A percentile compares a stretch with the other conserved stretches of the same genome.
These are phyloP conservation scores for Tetracladium setigerum DNA, from an alignment of 495 filamentous ascomycete genomes.

Conservation along the genomic window DNA sequence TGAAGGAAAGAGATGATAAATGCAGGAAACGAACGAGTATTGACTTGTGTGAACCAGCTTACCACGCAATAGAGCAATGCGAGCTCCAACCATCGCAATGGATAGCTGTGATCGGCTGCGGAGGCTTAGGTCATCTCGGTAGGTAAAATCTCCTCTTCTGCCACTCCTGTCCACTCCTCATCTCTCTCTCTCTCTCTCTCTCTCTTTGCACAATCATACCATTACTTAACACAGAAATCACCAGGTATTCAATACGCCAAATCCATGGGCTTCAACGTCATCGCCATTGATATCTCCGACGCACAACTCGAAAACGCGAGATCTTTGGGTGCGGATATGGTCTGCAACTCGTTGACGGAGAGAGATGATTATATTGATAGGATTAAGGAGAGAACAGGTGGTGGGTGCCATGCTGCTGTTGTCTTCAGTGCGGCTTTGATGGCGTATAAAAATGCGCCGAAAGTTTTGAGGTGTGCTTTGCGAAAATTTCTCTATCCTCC, in stretches of 20 bases:
- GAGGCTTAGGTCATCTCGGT: conserved; percentile 8
- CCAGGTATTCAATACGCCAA: conserved; percentile 20
- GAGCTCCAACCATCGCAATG: conserved; percentile 27
- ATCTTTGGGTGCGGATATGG: conserved; percentile 1
- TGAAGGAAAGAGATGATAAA: too few species aligned
- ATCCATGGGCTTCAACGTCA: conserved; percentile 9
- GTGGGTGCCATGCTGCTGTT: conserved; percentile 6
- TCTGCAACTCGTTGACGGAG: conserved; percentile 10
- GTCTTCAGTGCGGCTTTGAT: conserved; percentile 20
- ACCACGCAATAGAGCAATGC: conserved; percentile 30
- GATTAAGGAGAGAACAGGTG: conserved; percentile 4
- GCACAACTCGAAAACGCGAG: conserved; percentile 7
- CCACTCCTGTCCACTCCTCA: too few species aligned
- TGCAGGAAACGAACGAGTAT: too few species aligned
- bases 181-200: too few species aligned
- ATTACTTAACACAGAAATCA: neutral
- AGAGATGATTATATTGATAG: conserved; percentile 6
- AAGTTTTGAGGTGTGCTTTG: too few species aligned
- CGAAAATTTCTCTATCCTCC: too few species aligned
- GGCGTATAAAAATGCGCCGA: conserved; percentile 23
- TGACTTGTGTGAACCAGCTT: conserved; percentile 14
- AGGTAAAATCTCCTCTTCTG: conserved; percentile 7
- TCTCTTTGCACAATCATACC: neutral
- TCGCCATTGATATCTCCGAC: conserved; percentile 20
- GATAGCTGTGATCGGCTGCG: conserved; percentile 9